Percentiles rank a stretch among this genome's conserved stretches.
phyloP scores from a whole-genome alignment of 2,329 filamentous ascomycete genomes.

The Albifimbria verrucaria region DNA sequence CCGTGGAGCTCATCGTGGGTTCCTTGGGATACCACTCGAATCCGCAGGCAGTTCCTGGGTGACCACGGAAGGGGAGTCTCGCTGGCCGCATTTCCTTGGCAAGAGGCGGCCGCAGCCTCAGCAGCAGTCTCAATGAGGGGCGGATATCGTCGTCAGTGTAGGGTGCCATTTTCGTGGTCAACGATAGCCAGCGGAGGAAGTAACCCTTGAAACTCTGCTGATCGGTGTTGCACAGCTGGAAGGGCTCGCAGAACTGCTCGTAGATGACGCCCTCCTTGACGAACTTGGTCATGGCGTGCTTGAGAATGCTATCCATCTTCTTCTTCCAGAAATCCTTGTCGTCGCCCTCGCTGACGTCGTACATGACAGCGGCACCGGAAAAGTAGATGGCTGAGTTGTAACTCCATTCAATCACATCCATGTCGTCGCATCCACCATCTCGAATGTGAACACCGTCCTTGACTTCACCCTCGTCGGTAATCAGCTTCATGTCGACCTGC shows the following conservation, averaged over 20 bases:
- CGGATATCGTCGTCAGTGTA: slow-evolving; percentile 46
- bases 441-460: slow-evolving; percentile 44
- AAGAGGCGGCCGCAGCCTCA: slow-evolving; percentile 47
- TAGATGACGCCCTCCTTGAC: slow-evolving; percentile 51
- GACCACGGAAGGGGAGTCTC: slow-evolving; percentile 42
- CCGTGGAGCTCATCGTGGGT: slow-evolving; percentile 58
- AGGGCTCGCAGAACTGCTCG: slow-evolving; percentile 65
- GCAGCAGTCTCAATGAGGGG: slow-evolving; percentile 51
- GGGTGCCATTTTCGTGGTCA: slow-evolving; percentile 52
- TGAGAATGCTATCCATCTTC: slow-evolving; percentile 56
- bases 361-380: slow-evolving; percentile 59
- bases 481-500: slow-evolving; percentile 53
- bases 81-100: slow-evolving; percentile 41
- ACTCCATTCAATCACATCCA: slow-evolving; percentile 62
- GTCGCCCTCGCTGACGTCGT: slow-evolving; percentile 52
- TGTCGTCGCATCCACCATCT: slow-evolving; percentile 41
- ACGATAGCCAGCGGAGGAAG: slow-evolving; percentile 63
- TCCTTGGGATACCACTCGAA: slow-evolving; percentile 55
- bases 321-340: slow-evolving; percentile 46
- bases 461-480: slow-evolving; percentile 52
- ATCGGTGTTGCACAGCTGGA: slow-evolving; percentile 62
- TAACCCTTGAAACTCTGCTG: slow-evolving; percentile 77
- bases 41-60: slow-evolving; percentile 61
- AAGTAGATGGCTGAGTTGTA: slow-evolving; percentile 69
- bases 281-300: slow-evolving; percentile 50